Conservation (phyloP, 192 early-diverging fungal genomes). For the Coemansia sp. region DNA sequence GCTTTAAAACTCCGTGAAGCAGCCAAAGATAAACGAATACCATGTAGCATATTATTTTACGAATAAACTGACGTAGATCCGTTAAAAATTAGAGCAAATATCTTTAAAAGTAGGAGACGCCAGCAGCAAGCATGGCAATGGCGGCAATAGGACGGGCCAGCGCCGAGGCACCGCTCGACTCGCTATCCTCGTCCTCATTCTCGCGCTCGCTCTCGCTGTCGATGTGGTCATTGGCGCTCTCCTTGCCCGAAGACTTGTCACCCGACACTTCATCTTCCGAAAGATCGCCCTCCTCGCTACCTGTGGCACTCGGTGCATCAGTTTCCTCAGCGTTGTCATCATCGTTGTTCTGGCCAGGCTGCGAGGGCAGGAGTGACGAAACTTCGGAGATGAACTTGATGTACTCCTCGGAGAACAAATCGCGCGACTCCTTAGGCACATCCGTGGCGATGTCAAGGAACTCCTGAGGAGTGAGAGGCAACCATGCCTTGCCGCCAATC, state of each 20-base stretch:
- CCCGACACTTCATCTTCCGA: not conserved
- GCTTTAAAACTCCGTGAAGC: not conserved
- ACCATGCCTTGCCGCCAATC: constrained; percentile 20
- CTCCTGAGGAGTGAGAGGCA: constrained; percentile 31
- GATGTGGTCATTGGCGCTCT: not conserved
- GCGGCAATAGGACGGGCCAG: not conserved
- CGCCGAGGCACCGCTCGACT: constrained; percentile 2
- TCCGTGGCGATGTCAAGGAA: constrained; percentile 25
- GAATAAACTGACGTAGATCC: not conserved
- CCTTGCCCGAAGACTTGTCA: not conserved
- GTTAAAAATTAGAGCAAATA: not conserved
- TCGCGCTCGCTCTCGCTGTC: not conserved
- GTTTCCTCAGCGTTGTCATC: not conserved
- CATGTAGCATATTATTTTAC: not conserved
- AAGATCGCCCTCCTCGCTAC: not conserved
- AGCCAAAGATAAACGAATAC: not conserved
- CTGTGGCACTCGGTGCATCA: not conserved
- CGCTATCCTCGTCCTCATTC: not conserved
- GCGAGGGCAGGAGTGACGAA: constrained; percentile 19
- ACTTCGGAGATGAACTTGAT: constrained; percentile 28
- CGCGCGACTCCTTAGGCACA: constrained; percentile 13
- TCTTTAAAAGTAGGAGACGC: constrained; percentile 4
- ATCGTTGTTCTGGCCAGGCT: constrained; percentile 8
- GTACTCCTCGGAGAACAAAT: constrained; percentile 36
- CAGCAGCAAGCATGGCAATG: constrained; percentile 5